Evolutionary conservation across 2,329 filamentous ascomycete species (phyloP), one percentile per base, ranked within the genome.

Genomic region (Scytalidium sp.): DNA sequence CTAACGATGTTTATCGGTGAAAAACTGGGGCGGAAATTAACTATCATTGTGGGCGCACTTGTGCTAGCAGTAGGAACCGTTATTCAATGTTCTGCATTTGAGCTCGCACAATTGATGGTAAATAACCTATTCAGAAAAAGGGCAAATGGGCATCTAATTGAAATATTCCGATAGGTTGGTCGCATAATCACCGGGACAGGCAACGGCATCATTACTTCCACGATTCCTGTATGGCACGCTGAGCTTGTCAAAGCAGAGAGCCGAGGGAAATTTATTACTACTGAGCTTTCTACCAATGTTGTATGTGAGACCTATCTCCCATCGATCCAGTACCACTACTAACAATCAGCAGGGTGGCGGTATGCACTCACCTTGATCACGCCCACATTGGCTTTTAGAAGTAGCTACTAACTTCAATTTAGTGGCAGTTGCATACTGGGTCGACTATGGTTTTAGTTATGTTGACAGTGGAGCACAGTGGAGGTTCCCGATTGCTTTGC

Each of bases 351-450:
- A 29, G 25, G 25, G 25, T 13, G 25, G 25, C 7, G 25, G 25
- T 29, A 29, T 29, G 25, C 25, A 29, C 8, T 8, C 25, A 29
- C 25, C 13, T n/a, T n/a, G n/a, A n/a, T n/a, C 25, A 8, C 13
- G 25, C 27, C 51, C 59, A 43, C 52, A 55, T 43, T 56, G 62
- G 11, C 46, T 55, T 13, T 29, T 57, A 15, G 60, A 67, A 41
- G 63, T 64, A 20, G 46, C 64, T 1, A 21, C 52, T 2, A 62
- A 68, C 19, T 52, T 75, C 0, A 29, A 64, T 65, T 19, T 70
- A 68, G 75, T 81, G 63, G 78, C 75, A 63, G 70, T 81, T 27
- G 76, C 74, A 1, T 81, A 81, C 63, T 83, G 79, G 79, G 71
- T 82, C 47, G 78, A 81, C 53, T 73, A 79, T 22, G 79, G 78